Conservation (phyloP, 495 filamentous ascomycete genomes). For the Aspergillus nanangensis region DNA sequence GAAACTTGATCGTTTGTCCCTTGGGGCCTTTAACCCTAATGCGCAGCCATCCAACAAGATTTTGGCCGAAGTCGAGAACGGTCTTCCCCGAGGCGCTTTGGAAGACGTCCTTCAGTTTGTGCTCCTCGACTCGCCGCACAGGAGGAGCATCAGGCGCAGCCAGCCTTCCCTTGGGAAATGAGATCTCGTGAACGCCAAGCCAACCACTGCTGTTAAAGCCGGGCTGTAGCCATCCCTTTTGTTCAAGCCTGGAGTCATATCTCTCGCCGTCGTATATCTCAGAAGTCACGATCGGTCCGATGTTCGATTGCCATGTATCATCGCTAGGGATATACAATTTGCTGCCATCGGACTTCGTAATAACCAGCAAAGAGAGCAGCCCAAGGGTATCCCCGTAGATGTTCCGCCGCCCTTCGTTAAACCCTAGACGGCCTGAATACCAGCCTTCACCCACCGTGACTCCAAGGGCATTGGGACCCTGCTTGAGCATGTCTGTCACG, state of each 20-base stretch:
- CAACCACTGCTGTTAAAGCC: constrained; percentile 7
- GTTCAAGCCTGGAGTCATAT: constrained; percentile 32
- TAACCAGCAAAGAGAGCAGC: constrained; percentile 36
- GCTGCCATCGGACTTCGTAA: constrained; percentile 30
- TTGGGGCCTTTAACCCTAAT: constrained; percentile 2
- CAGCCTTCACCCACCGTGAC: constrained; percentile 49
- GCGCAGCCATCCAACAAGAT: constrained; percentile 9
- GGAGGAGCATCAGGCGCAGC: constrained; percentile 35
- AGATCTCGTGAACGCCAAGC: constrained; percentile 17
- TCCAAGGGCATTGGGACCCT: constrained; percentile 37
- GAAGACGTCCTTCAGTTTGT: constrained; percentile 32
- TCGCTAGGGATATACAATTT: constrained; percentile 31
- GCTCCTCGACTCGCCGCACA: constrained; percentile 26
- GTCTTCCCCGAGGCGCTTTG: constrained; percentile 35
- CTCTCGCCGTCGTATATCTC: constrained; percentile 51
- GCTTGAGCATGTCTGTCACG: constrained; percentile 29
- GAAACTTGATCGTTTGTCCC: constrained; percentile 4
- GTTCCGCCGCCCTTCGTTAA: constrained; percentile 19
- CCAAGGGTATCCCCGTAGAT: constrained; percentile 41
- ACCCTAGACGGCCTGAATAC: constrained; percentile 41
- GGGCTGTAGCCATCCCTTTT: constrained; percentile 6
- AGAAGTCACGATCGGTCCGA: constrained; percentile 27
- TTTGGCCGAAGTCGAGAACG: constrained; percentile 12
- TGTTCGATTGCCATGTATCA: constrained; percentile 6
- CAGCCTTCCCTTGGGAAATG: constrained; percentile 20